Evolutionary conservation across 1,139 yeast species (phyloP), one percentile per base, ranked within the genome.

Genomic region (Zhuliangozyma blackwelliae): DNA sequence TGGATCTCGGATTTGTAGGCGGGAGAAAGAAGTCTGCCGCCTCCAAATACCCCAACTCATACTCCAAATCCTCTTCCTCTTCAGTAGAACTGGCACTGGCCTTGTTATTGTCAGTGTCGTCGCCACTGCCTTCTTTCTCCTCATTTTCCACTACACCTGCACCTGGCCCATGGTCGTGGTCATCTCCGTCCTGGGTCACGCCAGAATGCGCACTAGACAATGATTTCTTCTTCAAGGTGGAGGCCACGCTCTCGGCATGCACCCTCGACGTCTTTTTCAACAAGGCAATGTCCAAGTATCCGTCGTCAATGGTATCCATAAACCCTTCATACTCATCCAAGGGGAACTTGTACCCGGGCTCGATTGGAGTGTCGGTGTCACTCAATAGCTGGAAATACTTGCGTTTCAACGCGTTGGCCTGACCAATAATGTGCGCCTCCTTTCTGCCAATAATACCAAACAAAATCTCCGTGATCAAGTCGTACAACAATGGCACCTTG

Each of bases 281-380:
- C 28, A 81, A 57, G 0, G 73, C 68, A 30, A 77, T 55, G 54
- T 81, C 87, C 52, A 81, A 56, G 46, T 72, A 74, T 0, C 87
- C 87, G 52, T 82, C 85, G 28, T 69, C 68, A 7, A 86, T 65
- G 34, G 78, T 70, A 48, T 79, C 82, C 12, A 88, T 74, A 52
- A 88, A 87, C 28, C 86, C 89, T 31, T 78, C 81, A 54, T 86
- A 94, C 0, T 82, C 88, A 38, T 72, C 78, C 39, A 73, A 55
- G 1, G 75, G 70, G 37, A 65, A 67, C 29, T 50, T 54, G 33
- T 63, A 54, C 27, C 49, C 50, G 0, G 55, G 47, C 30, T 57
- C 60, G 16, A 49, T 40, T 0, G 52, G 49, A 0, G 58, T 53
- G n/a, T 50, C 40, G 1, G 65, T 54, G 10, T 51, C 52, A 12